These are phyloP conservation scores for Cystofilobasidium bisporidii DNA, from an alignment of 768 basidiomycete species.

Conservation along the genomic window DNA sequence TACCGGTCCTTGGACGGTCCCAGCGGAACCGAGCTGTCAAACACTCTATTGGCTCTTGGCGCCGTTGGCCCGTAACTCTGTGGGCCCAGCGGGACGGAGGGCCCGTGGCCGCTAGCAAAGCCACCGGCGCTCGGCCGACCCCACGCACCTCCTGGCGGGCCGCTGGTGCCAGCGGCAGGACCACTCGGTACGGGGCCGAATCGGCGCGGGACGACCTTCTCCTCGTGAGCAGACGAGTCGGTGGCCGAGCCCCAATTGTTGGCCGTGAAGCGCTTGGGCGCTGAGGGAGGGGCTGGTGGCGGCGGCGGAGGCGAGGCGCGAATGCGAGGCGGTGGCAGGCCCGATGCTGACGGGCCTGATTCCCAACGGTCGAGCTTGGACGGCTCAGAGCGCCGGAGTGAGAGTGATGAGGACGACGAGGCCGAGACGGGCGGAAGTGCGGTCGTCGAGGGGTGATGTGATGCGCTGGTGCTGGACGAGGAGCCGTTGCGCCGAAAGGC, in stretches of 20 bases:
- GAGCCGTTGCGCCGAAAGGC: constrained; percentile 4
- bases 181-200: not conserved
- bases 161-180: not conserved
- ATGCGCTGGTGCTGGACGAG: not conserved
- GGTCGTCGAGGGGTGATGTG: not conserved
- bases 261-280: not conserved
- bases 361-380: constrained; percentile 4
- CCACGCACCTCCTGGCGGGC: not conserved
- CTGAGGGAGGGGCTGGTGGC: not conserved
- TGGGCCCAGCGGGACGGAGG: not conserved
- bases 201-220: not conserved
- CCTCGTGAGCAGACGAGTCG: not conserved
- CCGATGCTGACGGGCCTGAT: not conserved
- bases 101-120: not conserved
- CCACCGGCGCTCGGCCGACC: not conserved
- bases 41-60: not conserved
- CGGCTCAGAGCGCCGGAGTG: not conserved
- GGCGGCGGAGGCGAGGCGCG: not conserved
- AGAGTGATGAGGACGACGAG: not conserved
- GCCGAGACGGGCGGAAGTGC: not conserved
- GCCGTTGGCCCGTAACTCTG: not conserved
- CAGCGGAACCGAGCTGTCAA: not conserved
- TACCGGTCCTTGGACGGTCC: not conserved
- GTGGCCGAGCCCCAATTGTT: not conserved
- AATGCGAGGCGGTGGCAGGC: not conserved